Base-by-base conservation (phyloP, 2,329 filamentous ascomycete genomes). In the Lasiodiplodia citricola region DNA sequence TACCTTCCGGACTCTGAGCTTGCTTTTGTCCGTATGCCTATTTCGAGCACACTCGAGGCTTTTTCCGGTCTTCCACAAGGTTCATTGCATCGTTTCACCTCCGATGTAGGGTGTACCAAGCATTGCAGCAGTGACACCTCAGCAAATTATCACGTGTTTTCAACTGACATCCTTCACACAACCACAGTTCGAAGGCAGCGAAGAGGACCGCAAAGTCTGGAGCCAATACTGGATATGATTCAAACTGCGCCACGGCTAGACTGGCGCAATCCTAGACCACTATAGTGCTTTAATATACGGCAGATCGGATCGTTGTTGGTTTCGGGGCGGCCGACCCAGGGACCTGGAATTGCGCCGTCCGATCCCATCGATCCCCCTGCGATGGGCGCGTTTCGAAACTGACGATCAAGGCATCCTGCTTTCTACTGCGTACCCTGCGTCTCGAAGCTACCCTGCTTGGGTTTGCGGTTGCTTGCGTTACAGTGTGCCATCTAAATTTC, bases 201-300 rank as follows among this genome's bases (percentile, higher is more conserved):
- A 88, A 64, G 88, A 91, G 41, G 89, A 93, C 72, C 90, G 89
- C 75, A 82, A 82, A 44, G 80, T 92, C 55, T 97, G 94, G 94
- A 86, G 84, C 5, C 88, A 87, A 73, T 94, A 93, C 75, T 97
- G 93, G 93, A 82, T 88, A 62, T 94, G 76, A 65, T 11, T 23
- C 37, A 23, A 18, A 21, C 38, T 64, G 31, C 60, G 60, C 28
- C 56, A 52, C 60, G n/a, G 21, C 10, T 11, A 2, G 16, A 10
- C 44, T 51, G 25, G 13, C 5, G 18, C 23, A 28, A 28, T n/a
- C 23, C 38, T 5, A 28, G 4, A 47, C 60, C 23, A 64, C n/a
- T 35, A 31, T 23, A 25, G 28, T 51, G 52, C 11, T 37, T 51
- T 16, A 44, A 16, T 21, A 11, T 55, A 47, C 18, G 18, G 35